Conservation (phyloP, 768 basidiomycete species). For the Boletus sensibilis region DNA sequence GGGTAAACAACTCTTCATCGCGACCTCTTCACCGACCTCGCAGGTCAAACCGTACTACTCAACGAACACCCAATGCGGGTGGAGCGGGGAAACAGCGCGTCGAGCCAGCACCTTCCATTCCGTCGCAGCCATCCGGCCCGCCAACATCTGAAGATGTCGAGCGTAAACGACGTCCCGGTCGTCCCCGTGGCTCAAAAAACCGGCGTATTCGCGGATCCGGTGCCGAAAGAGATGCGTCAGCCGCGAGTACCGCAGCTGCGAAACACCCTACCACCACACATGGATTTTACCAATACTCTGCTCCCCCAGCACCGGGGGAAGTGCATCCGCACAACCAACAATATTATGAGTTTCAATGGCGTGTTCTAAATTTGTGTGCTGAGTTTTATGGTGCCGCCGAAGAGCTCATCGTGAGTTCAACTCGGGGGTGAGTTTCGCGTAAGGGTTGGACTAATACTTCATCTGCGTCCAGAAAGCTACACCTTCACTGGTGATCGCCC, state of each 20-base stretch:
- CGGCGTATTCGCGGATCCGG: slow-evolving; percentile 46
- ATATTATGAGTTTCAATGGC: slow-evolving; percentile 87
- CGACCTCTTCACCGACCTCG: slow-evolving; percentile 1
- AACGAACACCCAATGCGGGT: slow-evolving; percentile 13
- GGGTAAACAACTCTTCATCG: slow-evolving; percentile 3
- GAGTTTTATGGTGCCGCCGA: slow-evolving; percentile 87
- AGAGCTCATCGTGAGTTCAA: slow-evolving; percentile 68
- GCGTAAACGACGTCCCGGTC: slow-evolving; percentile 71
- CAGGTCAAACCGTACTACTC: slow-evolving; percentile 26
- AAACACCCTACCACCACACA: slow-evolving; percentile 36
- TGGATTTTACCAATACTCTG: slow-evolving; percentile 46
- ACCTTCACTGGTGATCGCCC: slow-evolving; percentile 70
- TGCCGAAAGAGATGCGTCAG: slow-evolving; percentile 24
- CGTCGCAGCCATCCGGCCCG: slow-evolving; percentile 21
- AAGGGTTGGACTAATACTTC: slow-evolving; percentile 7
- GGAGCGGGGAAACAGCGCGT: slow-evolving; percentile 21
- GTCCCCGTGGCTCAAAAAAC: slow-evolving; percentile 79
- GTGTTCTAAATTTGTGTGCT: slow-evolving; percentile 75
- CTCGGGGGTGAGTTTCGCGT: slow-evolving; percentile 6
- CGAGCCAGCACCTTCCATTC: slow-evolving; percentile 29
- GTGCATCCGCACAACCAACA: slow-evolving; percentile 67
- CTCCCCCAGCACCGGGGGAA: slow-evolving; percentile 43
- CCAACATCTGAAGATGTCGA: slow-evolving; percentile 35
- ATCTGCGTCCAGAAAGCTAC: slow-evolving; percentile 45
- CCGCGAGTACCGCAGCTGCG: slow-evolving; percentile 15